A percentile compares a stretch with the other conserved stretches of the same genome.
phyloP scores from a whole-genome alignment of 2,329 filamentous ascomycete species.

The Diplodia sapinea region DNA sequence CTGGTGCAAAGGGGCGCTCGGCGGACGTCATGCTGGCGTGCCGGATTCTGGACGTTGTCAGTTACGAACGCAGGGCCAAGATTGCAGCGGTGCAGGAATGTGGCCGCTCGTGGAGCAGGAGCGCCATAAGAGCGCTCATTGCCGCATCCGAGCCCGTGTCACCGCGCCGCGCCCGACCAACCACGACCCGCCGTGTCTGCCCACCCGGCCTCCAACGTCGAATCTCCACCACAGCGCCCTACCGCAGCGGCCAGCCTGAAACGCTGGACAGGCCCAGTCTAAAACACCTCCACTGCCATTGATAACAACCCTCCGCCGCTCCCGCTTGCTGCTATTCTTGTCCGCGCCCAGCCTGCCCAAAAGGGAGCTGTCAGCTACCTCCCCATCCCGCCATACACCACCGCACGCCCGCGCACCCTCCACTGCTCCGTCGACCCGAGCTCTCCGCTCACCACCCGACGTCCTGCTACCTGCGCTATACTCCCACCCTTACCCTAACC shows the following conservation, averaged over 20 bases:
- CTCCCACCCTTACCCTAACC: not conserved
- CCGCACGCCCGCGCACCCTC: too few relatives aligned
- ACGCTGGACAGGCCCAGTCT: slow-evolving; percentile 7
- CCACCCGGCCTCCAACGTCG: slow-evolving; percentile 6
- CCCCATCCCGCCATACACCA: too few relatives aligned
- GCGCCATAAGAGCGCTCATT: not conserved
- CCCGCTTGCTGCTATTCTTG: slow-evolving; percentile 6
- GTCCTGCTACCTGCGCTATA: not conserved
- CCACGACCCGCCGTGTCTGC: not conserved
- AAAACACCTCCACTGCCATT: slow-evolving; percentile 14
- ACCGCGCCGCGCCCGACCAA: slow-evolving; percentile 5
- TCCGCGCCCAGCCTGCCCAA: not conserved
- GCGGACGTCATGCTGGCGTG: not conserved
- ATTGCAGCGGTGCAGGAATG: not conserved
- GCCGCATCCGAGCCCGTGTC: slow-evolving; percentile 1
- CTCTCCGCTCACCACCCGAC: not conserved
- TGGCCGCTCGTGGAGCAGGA: not conserved
- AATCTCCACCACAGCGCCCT: slow-evolving; percentile 4
- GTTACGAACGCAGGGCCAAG: not conserved
- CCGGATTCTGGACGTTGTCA: too few relatives aligned
- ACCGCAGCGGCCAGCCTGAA: slow-evolving; percentile 11
- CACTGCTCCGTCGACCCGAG: not conserved
- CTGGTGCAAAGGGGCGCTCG: not conserved
- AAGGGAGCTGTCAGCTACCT: slow-evolving; percentile 1
- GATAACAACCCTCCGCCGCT: slow-evolving; percentile 2